Percentiles rank a stretch among this genome's conserved stretches.
These are phyloP conservation scores for Botrytis elliptica DNA, from an alignment of 2,329 filamentous ascomycete species.

Conservation along the genomic window DNA sequence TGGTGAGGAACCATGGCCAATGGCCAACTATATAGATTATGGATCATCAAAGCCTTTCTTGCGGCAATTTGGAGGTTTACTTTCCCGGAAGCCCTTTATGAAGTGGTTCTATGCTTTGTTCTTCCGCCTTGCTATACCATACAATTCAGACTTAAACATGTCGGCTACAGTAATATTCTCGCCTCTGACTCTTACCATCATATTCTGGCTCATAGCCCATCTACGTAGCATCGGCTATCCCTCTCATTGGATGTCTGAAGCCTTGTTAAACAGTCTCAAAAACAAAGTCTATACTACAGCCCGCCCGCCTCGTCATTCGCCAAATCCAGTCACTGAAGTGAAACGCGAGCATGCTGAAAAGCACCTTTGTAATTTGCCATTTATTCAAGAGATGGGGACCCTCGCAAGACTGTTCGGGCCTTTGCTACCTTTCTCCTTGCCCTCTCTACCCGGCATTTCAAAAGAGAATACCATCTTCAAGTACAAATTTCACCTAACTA, in stretches of 20 bases:
- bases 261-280: slow-evolving; percentile 23
- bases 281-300: slow-evolving; percentile 23
- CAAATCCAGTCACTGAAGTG: not conserved
- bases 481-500: not conserved
- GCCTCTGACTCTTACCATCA: slow-evolving; percentile 17
- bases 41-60: too few species aligned
- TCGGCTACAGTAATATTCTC: too few species aligned
- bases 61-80: too few species aligned
- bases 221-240: slow-evolving; percentile 25
- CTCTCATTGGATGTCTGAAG: slow-evolving; percentile 27
- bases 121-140: too few species aligned
- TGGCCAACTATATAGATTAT: too few species aligned
- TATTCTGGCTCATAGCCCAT: slow-evolving; percentile 24
- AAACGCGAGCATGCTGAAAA: slow-evolving; percentile 11
- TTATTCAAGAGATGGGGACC: slow-evolving; percentile 21
- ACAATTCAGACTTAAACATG: too few species aligned
- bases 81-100: too few species aligned
- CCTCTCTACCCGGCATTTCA: not conserved
- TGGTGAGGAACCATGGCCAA: too few species aligned
- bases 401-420: slow-evolving; percentile 23
- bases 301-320: slow-evolving; percentile 10
- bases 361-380: slow-evolving; percentile 22
- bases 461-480: not conserved
- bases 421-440: slow-evolving; percentile 22
- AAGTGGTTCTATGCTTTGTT: too few species aligned